Percentiles rank a stretch among this genome's conserved stretches.
Evolutionary conservation across 1,284 basidiomycete species (phyloP).

Genomic region (Trichosporon sp.): DNA sequence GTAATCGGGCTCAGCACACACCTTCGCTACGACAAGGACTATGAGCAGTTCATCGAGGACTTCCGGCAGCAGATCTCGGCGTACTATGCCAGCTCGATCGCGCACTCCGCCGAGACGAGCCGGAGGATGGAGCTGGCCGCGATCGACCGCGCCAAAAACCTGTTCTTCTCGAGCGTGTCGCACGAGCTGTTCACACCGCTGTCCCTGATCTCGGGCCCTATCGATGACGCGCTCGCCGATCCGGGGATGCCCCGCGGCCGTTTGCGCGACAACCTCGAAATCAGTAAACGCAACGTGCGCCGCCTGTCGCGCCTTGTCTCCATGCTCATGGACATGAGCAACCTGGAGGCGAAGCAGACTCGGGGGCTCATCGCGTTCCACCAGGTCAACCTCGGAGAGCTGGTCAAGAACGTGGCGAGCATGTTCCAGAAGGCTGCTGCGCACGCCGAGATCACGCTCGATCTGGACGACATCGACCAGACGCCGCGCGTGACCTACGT

Average conservation of each 20-base stretch:
- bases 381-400: conserved; percentile 50
- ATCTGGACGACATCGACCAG: conserved; percentile 52
- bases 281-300: conserved; percentile 50
- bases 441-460: conserved; percentile 43
- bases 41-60: conserved; percentile 46
- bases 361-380: conserved; percentile 50
- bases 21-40: conserved; percentile 50
- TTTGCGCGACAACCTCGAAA: conserved; percentile 46
- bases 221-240: conserved; percentile 46
- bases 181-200: conserved; percentile 56
- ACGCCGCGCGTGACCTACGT: conserved; percentile 48
- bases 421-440: conserved; percentile 53
- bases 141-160: conserved; percentile 55
- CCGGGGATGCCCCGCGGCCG: conserved; percentile 34
- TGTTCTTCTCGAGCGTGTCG: conserved; percentile 51
- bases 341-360: conserved; percentile 42
- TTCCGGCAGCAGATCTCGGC: conserved; percentile 22
- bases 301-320: conserved; percentile 51
- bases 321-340: conserved; percentile 52
- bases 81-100: conserved; percentile 34
- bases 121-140: conserved; percentile 55
- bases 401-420: conserved; percentile 55
- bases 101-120: conserved; percentile 40
- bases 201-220: conserved; percentile 51
- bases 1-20: conserved; percentile 55